These are phyloP conservation scores for Cyclostephanos tholiformis DNA, from an alignment of 108 stramenopile species.

Conservation along the genomic window DNA sequence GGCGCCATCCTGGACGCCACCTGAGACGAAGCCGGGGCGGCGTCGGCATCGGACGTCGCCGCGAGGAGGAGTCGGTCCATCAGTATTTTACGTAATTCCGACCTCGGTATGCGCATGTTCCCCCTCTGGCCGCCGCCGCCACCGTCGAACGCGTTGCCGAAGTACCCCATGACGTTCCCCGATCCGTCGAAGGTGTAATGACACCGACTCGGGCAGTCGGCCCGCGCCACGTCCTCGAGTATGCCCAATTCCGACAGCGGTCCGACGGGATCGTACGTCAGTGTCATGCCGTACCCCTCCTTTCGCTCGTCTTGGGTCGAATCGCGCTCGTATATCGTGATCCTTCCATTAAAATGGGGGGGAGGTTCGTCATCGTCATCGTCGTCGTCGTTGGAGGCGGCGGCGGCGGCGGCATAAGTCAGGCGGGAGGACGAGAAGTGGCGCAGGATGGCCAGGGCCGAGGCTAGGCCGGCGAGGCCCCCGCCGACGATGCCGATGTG, in stretches of 20 bases:
- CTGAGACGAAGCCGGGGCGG: not conserved
- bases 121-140: conserved; percentile 70
- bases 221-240: conserved; percentile 66
- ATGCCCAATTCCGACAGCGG: conserved; percentile 69
- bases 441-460: conserved; percentile 58
- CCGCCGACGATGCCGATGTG: conserved; percentile 75
- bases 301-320: conserved; percentile 27
- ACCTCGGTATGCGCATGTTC: conserved; percentile 80
- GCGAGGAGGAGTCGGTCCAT: conserved; percentile 39
- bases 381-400: conserved; percentile 12
- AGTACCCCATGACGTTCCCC: conserved; percentile 71
- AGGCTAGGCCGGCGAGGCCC: conserved; percentile 68
- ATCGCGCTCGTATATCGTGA: conserved; percentile 76
- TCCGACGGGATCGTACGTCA: conserved; percentile 82
- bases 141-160: conserved; percentile 83
- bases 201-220: conserved; percentile 80
- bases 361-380: not conserved
- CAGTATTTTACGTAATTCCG: conserved; percentile 61
- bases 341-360: conserved; percentile 19
- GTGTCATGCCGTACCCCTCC: conserved; percentile 87
- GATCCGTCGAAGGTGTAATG: conserved; percentile 71
- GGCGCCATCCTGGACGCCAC: not conserved
- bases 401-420: not conserved
- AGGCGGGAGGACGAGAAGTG: conserved; percentile 24
- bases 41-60: conserved; percentile 15